These are phyloP conservation scores for Sisymbrium irio DNA, from an alignment of 345 rosid species.

Conservation along the genomic window DNA sequence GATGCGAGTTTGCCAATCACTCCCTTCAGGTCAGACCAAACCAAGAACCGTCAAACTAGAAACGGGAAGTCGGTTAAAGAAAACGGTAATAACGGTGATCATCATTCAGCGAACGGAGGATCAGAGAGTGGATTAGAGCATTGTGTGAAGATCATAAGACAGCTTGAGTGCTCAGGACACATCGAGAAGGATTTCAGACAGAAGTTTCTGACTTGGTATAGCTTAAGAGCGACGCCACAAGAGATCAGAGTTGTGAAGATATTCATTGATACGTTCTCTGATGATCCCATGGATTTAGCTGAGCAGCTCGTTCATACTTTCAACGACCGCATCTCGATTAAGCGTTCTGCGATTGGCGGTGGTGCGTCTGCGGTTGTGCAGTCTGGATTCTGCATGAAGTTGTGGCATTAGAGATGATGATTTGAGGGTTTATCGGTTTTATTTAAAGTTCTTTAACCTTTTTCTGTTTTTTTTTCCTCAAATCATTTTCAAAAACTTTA, in stretches of 20 bases:
- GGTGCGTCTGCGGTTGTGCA: conserved; percentile 58
- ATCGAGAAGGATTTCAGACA: conserved; percentile 73
- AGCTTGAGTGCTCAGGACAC: conserved; percentile 69
- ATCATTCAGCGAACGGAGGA: conserved; percentile 34
- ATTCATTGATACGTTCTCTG: conserved; percentile 60
- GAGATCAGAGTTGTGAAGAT: conserved; percentile 68
- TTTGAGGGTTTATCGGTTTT: background rate
- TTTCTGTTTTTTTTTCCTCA: background rate
- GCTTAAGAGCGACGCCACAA: conserved; percentile 79
- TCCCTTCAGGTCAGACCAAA: conserved; percentile 63
- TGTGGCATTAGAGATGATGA: conserved; percentile 60
- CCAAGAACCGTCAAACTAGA: conserved; percentile 62
- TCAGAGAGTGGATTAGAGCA: conserved; percentile 56
- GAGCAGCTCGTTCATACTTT: conserved; percentile 67
- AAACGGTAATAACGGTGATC: conserved; percentile 25
- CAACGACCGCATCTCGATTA: no score
- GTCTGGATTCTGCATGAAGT: conserved; percentile 93
- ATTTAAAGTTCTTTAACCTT: background rate
- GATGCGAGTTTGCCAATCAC: conserved; percentile 80
- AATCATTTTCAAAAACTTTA: conserved; percentile 13
- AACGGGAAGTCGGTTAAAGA: conserved; percentile 43
- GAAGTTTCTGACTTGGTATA: conserved; percentile 88
- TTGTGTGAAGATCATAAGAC: conserved; percentile 79
- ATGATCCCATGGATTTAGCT: conserved; percentile 65
- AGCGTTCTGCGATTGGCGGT: no score